Conservation (phyloP, 768 basidiomycete genomes). For the Leccinum truebloodii region DNA sequence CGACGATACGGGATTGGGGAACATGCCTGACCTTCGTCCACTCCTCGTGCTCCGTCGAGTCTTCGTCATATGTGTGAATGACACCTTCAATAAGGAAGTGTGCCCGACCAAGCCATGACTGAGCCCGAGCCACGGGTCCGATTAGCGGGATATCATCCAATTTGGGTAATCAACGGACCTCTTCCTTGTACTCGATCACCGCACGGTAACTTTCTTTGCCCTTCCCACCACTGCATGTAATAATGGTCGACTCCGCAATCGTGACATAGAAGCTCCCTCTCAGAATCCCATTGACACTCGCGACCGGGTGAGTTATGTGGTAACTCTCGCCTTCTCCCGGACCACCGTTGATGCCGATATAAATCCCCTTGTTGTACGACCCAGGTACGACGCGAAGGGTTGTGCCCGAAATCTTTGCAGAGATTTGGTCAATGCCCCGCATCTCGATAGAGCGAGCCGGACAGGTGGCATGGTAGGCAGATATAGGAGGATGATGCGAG, state of each 20-base stretch:
- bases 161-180: constrained; percentile 53
- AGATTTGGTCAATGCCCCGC: constrained; percentile 88
- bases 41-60: constrained; percentile 59
- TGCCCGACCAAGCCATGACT: constrained; percentile 90
- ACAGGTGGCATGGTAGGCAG: constrained; percentile 77
- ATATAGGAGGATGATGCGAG: constrained; percentile 96
- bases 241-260: constrained; percentile 72
- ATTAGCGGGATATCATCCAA: not conserved
- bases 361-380: constrained; percentile 85
- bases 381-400: constrained; percentile 83
- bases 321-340: constrained; percentile 79
- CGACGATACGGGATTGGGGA: constrained; percentile 73
- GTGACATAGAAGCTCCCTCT: constrained; percentile 92
- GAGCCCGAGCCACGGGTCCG: not conserved
- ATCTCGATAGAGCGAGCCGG: constrained; percentile 72
- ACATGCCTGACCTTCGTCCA: constrained; percentile 93
- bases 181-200: constrained; percentile 94
- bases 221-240: constrained; percentile 77
- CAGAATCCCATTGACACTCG: constrained; percentile 88
- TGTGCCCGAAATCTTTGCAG: constrained; percentile 89
- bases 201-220: constrained; percentile 66
- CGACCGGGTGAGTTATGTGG: constrained; percentile 87
- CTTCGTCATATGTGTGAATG: constrained; percentile 77
- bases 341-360: constrained; percentile 72
- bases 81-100: constrained; percentile 87